Conservation (phyloP, 2,329 filamentous ascomycete species). For the Dactylellina sp. region DNA sequence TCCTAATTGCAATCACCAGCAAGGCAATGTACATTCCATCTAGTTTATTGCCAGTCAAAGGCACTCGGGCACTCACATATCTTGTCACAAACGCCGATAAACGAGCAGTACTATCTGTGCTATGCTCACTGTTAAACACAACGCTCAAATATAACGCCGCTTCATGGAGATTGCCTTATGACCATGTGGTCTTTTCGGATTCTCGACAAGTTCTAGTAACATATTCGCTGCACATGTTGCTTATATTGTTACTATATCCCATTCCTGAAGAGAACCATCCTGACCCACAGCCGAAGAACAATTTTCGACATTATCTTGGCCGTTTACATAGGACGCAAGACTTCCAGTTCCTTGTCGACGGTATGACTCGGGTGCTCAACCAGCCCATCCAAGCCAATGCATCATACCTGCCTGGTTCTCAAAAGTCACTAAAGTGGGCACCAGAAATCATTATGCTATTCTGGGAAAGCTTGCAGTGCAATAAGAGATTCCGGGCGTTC, state of each 20-base stretch:
- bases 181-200: constrained; percentile 90
- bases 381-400: constrained; percentile 89
- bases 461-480: constrained; percentile 97
- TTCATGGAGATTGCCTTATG: constrained; percentile 92
- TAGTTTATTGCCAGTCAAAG: constrained; percentile 81
- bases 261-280: constrained; percentile 80
- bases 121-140: constrained; percentile 77
- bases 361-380: constrained; percentile 90
- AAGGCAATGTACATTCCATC: constrained; percentile 94
- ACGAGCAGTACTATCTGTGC: constrained; percentile 74
- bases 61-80: constrained; percentile 86
- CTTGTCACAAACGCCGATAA: constrained; percentile 72
- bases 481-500: constrained; percentile 95
- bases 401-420: constrained; percentile 87
- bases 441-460: constrained; percentile 97
- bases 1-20: constrained; percentile 86
- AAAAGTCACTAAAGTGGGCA: constrained; percentile 83
- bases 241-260: constrained; percentile 85
- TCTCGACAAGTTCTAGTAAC: constrained; percentile 90
- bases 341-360: constrained; percentile 96
- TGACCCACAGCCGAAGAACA: constrained; percentile 80
- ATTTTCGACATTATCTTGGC: constrained; percentile 90
- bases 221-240: constrained; percentile 89
- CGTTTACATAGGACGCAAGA: constrained; percentile 92
- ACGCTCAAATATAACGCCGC: constrained; percentile 96